Conservation (phyloP, 176 grass and related monocot genomes). For the Avena insularis region DNA sequence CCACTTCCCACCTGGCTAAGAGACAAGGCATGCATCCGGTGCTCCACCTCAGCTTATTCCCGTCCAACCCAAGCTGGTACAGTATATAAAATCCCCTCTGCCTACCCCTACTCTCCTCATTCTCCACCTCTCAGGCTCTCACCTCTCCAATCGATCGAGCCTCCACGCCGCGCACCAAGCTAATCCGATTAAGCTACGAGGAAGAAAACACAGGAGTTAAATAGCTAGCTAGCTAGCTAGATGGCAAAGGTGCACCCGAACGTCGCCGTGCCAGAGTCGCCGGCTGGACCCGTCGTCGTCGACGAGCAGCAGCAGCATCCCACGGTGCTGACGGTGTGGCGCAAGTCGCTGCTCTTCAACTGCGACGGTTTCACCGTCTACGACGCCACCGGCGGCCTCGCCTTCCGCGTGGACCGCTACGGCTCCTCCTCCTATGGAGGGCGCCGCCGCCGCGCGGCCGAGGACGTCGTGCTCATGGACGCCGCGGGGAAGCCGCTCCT, state of each 20-base stretch:
- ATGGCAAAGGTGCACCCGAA: conserved; percentile 73
- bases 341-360: conserved; percentile 78
- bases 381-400: conserved; percentile 66
- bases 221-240: background rate
- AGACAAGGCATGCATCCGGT: conserved; percentile 9
- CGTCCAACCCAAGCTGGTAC: background rate
- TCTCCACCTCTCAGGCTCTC: background rate
- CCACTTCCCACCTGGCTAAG: too few relatives aligned
- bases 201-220: background rate
- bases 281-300: background rate
- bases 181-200: background rate
- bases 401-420: conserved; percentile 81
- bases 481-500: conserved; percentile 42
- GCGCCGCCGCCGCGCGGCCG: background rate
- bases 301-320: background rate
- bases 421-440: conserved; percentile 4
- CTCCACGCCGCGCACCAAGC: background rate
- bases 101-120: background rate
- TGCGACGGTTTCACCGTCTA: conserved; percentile 80
- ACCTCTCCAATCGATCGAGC: background rate
- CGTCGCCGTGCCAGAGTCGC: conserved; percentile 16
- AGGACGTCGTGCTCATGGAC: conserved; percentile 74
- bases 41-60: conserved; percentile 27
- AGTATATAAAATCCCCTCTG: conserved; percentile 1
- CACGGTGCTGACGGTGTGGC: conserved; percentile 73